Evolutionary conservation across 2,329 filamentous ascomycete species (phyloP), one percentile per base, ranked within the genome.

Genomic region (Fusarium cyanostomum): DNA sequence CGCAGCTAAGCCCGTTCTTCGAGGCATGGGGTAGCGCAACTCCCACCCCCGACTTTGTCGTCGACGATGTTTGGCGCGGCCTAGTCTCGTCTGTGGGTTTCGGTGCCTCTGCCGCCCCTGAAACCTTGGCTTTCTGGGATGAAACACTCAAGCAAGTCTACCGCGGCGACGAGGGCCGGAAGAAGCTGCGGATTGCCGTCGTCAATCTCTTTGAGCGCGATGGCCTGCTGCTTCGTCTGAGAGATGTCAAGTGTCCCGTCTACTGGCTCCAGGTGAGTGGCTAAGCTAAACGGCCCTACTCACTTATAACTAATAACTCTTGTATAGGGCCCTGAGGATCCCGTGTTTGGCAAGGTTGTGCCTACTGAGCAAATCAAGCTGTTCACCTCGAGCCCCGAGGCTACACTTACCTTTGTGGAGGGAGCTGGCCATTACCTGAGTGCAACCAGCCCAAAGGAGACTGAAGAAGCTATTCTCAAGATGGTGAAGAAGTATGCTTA

Each of bases 381-480:
- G 8, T 84, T 85, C 62, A 82, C 77, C 1, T 74, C 74, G 0
- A 77, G 81, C 4, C 74, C 75, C 8, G 79, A 82, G 60, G 77
- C 78, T 7, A 80, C 77, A 7, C 59, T 84, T 26, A 75, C 74
- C 0, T 70, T 80, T 43, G 66, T 84, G 1, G 75, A 82, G 38
- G 79, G 76, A 0, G 83, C 79, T 3, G 74, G 76, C 2, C 83
- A 85, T 65, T 84, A 83, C 59, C 67, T 85, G 46, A 83, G 78
- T 54, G 80, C 79, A 1, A 82, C 82, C 3, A 81, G 76, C 64
- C 81, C 81, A 11, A 75, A 76, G 50, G 81, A 83, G 62, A 74
- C 79, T 0, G 75, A 79, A 44, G 74, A 76, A 44, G 79, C 80
- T 1, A 70, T 86, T 52, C 69, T 85, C 30, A 71, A 75, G 63